Percentiles rank a stretch among this genome's conserved stretches.
Evolutionary conservation across 2,329 filamentous ascomycete species (phyloP).

Genomic region (Lasiodiplodia hormozganensis): DNA sequence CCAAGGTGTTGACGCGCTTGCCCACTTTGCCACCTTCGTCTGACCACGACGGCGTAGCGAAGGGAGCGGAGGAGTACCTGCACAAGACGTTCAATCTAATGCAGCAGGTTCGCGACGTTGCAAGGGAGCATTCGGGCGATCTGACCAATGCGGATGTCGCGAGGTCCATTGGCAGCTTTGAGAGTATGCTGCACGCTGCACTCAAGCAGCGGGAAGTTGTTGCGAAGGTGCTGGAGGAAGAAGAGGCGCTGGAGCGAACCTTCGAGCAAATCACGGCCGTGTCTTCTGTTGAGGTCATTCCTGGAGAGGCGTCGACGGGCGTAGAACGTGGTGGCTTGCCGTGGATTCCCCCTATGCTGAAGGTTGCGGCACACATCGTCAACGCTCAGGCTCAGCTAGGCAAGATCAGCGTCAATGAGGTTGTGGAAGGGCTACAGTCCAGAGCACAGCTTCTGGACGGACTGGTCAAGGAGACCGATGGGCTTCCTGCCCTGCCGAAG

Average conservation of each 20-base stretch:
- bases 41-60: slow-evolving; percentile 27
- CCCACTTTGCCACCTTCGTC: slow-evolving; percentile 44
- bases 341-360: slow-evolving; percentile 76
- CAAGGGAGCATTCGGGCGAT: slow-evolving; percentile 81
- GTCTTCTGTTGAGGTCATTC: slow-evolving; percentile 32
- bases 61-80: slow-evolving; percentile 73
- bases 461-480: slow-evolving; percentile 9
- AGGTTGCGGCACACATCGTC: slow-evolving; percentile 67
- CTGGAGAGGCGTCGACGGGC: slow-evolving; percentile 32
- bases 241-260: slow-evolving; percentile 49
- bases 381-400: slow-evolving; percentile 72
- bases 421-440: slow-evolving; percentile 8
- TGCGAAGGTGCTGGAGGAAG: slow-evolving; percentile 47
- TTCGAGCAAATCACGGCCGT: slow-evolving; percentile 45
- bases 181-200: slow-evolving; percentile 77
- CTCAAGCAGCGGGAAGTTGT: slow-evolving; percentile 66
- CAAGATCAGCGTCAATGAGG: slow-evolving; percentile 37
- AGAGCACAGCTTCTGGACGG: not conserved
- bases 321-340: slow-evolving; percentile 32
- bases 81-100: slow-evolving; percentile 80
- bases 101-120: slow-evolving; percentile 69
- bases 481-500: slow-evolving; percentile 19
- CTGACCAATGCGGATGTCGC: slow-evolving; percentile 80
- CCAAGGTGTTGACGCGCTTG: slow-evolving; percentile 69
- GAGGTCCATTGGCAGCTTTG: slow-evolving; percentile 83